phyloP scores from a whole-genome alignment of 768 basidiomycete genomes.

The Omphalotus guepiniiformis region DNA sequence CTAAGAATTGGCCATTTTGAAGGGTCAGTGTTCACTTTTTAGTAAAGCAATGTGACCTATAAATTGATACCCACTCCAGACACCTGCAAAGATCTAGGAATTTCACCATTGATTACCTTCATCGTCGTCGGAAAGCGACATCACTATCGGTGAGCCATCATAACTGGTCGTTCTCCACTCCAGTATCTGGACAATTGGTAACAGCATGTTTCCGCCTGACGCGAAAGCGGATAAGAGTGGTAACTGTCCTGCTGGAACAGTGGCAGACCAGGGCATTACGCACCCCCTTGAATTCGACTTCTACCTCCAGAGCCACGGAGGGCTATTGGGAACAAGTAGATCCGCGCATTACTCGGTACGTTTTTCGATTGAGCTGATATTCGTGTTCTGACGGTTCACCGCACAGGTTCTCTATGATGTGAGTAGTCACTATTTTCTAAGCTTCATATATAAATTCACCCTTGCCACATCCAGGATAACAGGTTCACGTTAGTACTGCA shows the following conservation, averaged over 20 bases:
- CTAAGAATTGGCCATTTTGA: conserved; percentile 30
- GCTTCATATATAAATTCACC: not conserved
- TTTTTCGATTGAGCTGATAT: conserved; percentile 4
- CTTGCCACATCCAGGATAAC: conserved; percentile 36
- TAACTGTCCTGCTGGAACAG: conserved; percentile 75
- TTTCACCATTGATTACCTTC: conserved; percentile 46
- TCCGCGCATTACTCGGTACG: conserved; percentile 44
- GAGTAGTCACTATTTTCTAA: conserved; percentile 18
- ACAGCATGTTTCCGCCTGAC: conserved; percentile 23
- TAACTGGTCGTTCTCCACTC: not conserved
- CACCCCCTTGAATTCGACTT: conserved; percentile 76
- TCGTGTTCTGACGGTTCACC: not conserved
- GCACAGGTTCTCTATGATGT: conserved; percentile 40
- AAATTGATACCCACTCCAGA: conserved; percentile 30
- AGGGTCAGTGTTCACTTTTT: conserved; percentile 33
- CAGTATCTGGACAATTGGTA: conserved; percentile 32
- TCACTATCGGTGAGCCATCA: conserved; percentile 24
- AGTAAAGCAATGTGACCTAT: not conserved
- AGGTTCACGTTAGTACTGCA: too few species aligned
- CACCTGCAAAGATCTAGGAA: conserved; percentile 38
- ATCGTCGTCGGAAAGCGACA: conserved; percentile 52
- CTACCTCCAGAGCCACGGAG: conserved; percentile 75
- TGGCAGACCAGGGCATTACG: conserved; percentile 65
- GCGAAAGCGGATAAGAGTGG: conserved; percentile 53
- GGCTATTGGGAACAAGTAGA: conserved; percentile 69